Evolutionary conservation across 2,329 filamentous ascomycete genomes (phyloP), one percentile per base, ranked within the genome.

Genomic region (Stylonectria norvegica): DNA sequence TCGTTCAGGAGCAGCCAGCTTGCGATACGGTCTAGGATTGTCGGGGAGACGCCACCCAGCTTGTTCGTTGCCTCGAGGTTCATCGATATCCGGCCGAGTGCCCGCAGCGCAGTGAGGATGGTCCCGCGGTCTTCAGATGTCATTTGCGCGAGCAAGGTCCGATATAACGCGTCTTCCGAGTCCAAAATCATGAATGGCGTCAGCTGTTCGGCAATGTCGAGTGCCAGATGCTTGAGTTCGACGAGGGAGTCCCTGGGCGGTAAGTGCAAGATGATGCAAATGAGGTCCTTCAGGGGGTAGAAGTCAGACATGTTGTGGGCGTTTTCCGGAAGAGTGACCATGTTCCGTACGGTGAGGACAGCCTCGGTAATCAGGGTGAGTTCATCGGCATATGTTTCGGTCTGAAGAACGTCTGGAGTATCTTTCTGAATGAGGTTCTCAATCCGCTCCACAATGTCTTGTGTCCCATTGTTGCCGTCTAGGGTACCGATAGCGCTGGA

Each of bases 241-340:
- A 86, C 79, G 3, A 91, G 73, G 11, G 76, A 74, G 20, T 90
- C 78, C 47, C 83, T 77, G 9, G 78, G 70, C 3, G 90, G 90
- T 3, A 96, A 74, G 52, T 84, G 86, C 31, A 96, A 71, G 17
- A 88, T 74, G 47, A 97, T 86, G 57, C 87, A 86, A 40, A 97
- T 72, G 35, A 94, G 77, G 55, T 96, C 90, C 58, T 85, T 84
- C 27, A 94, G 70, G 1, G 89, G 75, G 12, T 79, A 79, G 45
- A 91, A 81, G 17, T 85, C 81, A 5, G 88, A 78, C 55, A 95
- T 76, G 60, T 89, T 93, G 17, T 76, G 68, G 0, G 91, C 91
- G 59, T 98, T 98, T 47, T 95, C 89, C 16, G 83, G 79, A 15
- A 96, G 72, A 64, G 94, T 86, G n/a, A 90, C 84, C 89, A 98